Evolutionary conservation across 2,329 filamentous ascomycete genomes (phyloP).

Genomic region (Hypocreales sp.): DNA sequence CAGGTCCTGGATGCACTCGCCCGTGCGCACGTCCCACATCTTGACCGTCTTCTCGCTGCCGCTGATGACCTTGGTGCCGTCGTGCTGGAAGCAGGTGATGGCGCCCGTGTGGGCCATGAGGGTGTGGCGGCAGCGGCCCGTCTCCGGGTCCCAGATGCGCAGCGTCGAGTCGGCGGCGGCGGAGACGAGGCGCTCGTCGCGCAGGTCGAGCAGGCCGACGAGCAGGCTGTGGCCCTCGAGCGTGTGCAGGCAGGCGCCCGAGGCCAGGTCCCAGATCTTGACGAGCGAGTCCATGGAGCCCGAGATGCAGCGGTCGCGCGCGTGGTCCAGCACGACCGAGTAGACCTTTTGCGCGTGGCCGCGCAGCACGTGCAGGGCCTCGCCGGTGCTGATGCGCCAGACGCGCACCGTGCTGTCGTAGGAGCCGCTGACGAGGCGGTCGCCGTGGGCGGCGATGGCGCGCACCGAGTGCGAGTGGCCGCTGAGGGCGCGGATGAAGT

Average conservation of each 20-base stretch:
- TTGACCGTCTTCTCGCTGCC: conserved; percentile 92
- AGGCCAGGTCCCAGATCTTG: conserved; percentile 92
- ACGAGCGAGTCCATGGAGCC: conserved; percentile 97
- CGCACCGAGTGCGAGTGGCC: conserved; percentile 91
- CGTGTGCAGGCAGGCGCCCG: conserved; percentile 71
- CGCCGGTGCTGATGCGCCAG: conserved; percentile 94
- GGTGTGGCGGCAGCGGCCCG: conserved; percentile 75
- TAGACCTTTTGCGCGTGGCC: conserved; percentile 93
- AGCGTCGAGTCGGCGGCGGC: conserved; percentile 91
- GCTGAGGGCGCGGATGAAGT: conserved; percentile 74
- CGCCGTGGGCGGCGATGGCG: conserved; percentile 85
- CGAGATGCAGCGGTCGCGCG: conserved; percentile 88
- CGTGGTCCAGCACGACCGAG: conserved; percentile 85
- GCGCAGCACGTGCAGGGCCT: conserved; percentile 66
- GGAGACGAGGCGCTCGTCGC: conserved; percentile 79
- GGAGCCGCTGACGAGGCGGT: conserved; percentile 92
- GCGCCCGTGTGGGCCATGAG: conserved; percentile 89
- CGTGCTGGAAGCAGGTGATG: conserved; percentile 97
- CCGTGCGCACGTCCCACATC: conserved; percentile 94
- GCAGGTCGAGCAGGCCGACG: conserved; percentile 80
- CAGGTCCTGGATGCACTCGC: conserved; percentile 83
- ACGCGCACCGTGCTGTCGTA: conserved; percentile 93
- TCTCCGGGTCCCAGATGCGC: conserved; percentile 93
- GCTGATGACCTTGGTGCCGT: conserved; percentile 90
- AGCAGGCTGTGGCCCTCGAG: conserved; percentile 87